A percentile compares a stretch with the other conserved stretches of the same genome.
These are phyloP conservation scores for Ascoidea rubescens DNA, from an alignment of 805 yeast genomes.

Conservation along the genomic window DNA sequence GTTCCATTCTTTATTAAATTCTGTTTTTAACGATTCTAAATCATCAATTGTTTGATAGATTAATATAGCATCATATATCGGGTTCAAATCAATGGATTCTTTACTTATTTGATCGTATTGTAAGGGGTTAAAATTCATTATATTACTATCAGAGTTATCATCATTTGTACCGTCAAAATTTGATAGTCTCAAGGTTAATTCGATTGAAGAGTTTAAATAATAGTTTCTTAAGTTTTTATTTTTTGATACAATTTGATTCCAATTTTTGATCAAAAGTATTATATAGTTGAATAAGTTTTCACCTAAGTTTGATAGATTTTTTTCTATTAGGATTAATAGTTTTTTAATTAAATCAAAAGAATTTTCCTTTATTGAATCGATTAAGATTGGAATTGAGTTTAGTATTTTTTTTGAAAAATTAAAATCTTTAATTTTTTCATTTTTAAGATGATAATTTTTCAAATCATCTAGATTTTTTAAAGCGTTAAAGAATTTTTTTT, in stretches of 20 bases:
- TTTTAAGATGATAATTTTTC: constrained; percentile 52
- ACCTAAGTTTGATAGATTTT: constrained; percentile 35
- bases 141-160: constrained; percentile 23
- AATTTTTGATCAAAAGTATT: constrained; percentile 38
- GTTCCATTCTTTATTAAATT: constrained; percentile 58
- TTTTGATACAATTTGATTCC: constrained; percentile 35
- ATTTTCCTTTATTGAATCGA: constrained; percentile 59
- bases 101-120: constrained; percentile 20
- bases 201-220: constrained; percentile 79
- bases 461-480: constrained; percentile 70
- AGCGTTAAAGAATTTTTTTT: constrained; percentile 72
- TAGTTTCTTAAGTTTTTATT: constrained; percentile 35
- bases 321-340: constrained; percentile 50
- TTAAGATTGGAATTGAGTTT: constrained; percentile 64
- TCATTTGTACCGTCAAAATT: no score
- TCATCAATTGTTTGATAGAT: constrained; percentile 69
- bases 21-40: constrained; percentile 41
- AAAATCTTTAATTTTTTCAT: constrained; percentile 49
- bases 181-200: constrained; percentile 44
- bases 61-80: constrained; percentile 69
- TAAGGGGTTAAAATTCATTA: constrained; percentile 31
- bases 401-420: constrained; percentile 65
- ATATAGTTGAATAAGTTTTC: constrained; percentile 39
- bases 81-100: constrained; percentile 45
- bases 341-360: constrained; percentile 51